Conservation (phyloP, 2,329 filamentous ascomycete species). For the Fusarium robinianum region DNA sequence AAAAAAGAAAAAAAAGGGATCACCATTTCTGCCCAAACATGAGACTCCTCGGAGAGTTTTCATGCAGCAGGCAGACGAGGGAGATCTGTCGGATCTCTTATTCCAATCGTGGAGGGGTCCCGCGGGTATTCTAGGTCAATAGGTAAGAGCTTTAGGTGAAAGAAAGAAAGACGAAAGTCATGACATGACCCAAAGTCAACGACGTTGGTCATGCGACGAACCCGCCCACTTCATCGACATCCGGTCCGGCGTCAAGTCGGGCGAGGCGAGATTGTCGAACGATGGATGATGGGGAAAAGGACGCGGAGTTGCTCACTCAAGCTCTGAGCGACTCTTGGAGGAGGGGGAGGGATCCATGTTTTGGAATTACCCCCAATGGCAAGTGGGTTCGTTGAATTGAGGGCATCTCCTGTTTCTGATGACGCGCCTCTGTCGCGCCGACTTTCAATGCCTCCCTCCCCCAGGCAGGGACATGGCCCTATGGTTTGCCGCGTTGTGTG, state of each 20-base stretch:
- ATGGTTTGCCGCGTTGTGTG: not conserved
- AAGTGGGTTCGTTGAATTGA: conserved; percentile 2
- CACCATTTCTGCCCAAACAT: not conserved
- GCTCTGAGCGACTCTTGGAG: no score
- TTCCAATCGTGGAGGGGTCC: conserved; percentile 20
- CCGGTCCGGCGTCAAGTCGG: conserved; percentile 2
- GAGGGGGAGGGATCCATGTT: not conserved
- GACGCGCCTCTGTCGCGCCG: no score
- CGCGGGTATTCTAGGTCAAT: no score
- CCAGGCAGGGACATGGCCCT: no score
- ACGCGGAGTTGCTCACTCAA: conserved; percentile 14
- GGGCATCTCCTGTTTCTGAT: no score
- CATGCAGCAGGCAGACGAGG: conserved; percentile 24
- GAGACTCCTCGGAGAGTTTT: conserved; percentile 5
- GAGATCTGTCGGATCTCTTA: conserved; percentile 24
- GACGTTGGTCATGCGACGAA: conserved; percentile 17
- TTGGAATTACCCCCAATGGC: conserved; percentile 8
- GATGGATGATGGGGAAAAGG: conserved; percentile 15
- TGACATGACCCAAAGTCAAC: conserved; percentile 25
- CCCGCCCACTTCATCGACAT: not conserved
- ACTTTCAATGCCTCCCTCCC: no score
- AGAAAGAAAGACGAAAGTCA: conserved; percentile 3
- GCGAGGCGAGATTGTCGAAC: conserved; percentile 30
- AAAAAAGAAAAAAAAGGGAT: no score
- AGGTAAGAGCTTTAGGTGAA: conserved; percentile 4